Percentiles rank a stretch among this genome's conserved stretches.
Evolutionary conservation across 192 early-diverging fungal genomes (phyloP).

Genomic region (Rhizoclosmatium globosum): DNA sequence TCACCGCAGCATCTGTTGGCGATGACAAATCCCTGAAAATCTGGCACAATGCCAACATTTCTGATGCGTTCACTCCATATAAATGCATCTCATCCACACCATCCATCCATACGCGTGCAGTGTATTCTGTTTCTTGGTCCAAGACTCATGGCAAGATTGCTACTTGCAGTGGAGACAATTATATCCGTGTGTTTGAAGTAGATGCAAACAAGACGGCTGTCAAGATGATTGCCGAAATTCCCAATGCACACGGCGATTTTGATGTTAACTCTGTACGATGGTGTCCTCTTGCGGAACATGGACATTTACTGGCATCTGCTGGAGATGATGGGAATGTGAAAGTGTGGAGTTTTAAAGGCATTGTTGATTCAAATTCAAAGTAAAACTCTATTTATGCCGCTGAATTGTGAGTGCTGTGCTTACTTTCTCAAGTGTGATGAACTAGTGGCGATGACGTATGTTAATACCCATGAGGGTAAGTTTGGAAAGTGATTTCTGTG

Average conservation of each 20-base stretch:
- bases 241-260: conserved; percentile 78
- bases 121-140: conserved; percentile 95
- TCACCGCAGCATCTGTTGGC: conserved; percentile 70
- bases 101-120: conserved; percentile 82
- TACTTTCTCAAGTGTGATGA: no score
- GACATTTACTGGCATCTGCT: conserved; percentile 79
- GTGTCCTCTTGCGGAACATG: conserved; percentile 68
- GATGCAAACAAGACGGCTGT: background rate
- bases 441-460: no score
- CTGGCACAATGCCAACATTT: conserved; percentile 62
- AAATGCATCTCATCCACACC: conserved; percentile 71
- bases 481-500: no score
- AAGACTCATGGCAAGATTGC: conserved; percentile 75
- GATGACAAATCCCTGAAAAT: conserved; percentile 87
- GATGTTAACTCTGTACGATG: conserved; percentile 94
- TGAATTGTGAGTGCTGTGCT: no score
- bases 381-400: no score
- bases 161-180: conserved; percentile 86
- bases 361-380: no score
- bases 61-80: conserved; percentile 48
- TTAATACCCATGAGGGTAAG: no score
- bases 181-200: conserved; percentile 45
- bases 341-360: conserved; percentile 70
- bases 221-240: conserved; percentile 9
- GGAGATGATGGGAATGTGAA: conserved; percentile 91